Base-by-base conservation (phyloP, 2,329 filamentous ascomycete species). In the Aspergillus quadricinctus region DNA sequence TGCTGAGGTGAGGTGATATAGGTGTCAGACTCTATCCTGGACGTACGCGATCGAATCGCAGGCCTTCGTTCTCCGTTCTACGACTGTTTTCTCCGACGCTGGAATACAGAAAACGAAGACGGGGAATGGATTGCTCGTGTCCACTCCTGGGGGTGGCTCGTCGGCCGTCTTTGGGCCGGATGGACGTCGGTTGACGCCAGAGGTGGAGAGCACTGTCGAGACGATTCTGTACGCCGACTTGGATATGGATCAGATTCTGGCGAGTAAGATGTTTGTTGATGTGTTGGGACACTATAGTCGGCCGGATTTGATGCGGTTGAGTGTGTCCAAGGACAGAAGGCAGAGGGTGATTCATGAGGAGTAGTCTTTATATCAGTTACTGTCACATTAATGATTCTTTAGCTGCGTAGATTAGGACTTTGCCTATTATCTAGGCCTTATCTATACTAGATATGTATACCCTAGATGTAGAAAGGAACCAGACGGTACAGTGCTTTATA, bases 21-120 rank as follows among this genome's bases (percentile, higher is more conserved):
- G 58, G 60, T 4, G 74, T 55, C 74, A 74, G 29, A 75, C 64
- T 48, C 70, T 83, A 1, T 79, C 81, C 0, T 80, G 80, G 57
- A 76, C 78, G 0, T 84, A 85, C 60, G 83, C 83, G 1, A 78
- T 86, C 8, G 84, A 87, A 64, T 77, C 80, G 1, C 73, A 75
- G 8, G 68, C 79, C 0, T 86, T 80, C 57, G 83, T 86, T 1
- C 74, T 85, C 3, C 81, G 83, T 59, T 71, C 71, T 49, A 82
- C 81, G 0, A 67, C 76, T 0, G 73, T 85, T 2, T 72, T 82
- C 50, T 75, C 72, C 0, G 61, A 78, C 6, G 64, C 72, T 14
- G 82, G 77, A 0, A 74, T 81, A 11, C 63, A 78, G 3, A 52
- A 57, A 1, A 75, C 83, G 66, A 66, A 69, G 7, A 81, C 78